These are phyloP conservation scores for Saccharomyces hybrid DNA, from an alignment of 1,139 yeast species.

Conservation along the genomic window DNA sequence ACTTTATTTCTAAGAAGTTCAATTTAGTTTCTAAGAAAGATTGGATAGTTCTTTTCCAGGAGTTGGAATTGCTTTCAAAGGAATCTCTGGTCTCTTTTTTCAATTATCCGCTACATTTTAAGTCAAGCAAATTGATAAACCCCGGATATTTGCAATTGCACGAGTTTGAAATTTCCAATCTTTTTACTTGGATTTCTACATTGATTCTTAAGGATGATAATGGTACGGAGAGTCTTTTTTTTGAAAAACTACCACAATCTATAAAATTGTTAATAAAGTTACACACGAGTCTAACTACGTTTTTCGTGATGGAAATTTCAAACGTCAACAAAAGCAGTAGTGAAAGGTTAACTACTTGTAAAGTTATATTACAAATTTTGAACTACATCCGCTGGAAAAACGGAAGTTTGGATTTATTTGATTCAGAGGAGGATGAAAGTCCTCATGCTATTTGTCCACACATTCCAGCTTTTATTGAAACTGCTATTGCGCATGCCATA, in stretches of 20 bases:
- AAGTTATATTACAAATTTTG: slow-evolving; percentile 56
- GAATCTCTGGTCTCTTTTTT: slow-evolving; percentile 49
- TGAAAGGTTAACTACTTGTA: slow-evolving; percentile 64
- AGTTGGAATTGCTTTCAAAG: slow-evolving; percentile 59
- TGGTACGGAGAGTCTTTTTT: slow-evolving; percentile 36
- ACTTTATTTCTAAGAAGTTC: slow-evolving; percentile 52
- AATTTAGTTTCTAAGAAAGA: slow-evolving; percentile 57
- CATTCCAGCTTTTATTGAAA: slow-evolving; percentile 81
- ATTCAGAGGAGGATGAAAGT: slow-evolving; percentile 23
- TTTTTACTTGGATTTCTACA: slow-evolving; percentile 61
- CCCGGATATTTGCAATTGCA: slow-evolving; percentile 33
- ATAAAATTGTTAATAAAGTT: slow-evolving; percentile 59
- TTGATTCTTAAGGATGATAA: slow-evolving; percentile 35
- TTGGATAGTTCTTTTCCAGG: slow-evolving; percentile 72
- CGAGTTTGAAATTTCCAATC: slow-evolving; percentile 54
- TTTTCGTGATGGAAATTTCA: slow-evolving; percentile 56
- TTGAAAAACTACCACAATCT: slow-evolving; percentile 60
- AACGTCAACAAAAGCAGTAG: slow-evolving; percentile 49
- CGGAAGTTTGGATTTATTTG: slow-evolving; percentile 52
- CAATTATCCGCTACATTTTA: slow-evolving; percentile 35
- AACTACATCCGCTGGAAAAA: slow-evolving; percentile 64
- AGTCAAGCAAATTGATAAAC: slow-evolving; percentile 16
- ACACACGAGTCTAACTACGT: slow-evolving; percentile 59
- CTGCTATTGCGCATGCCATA: slow-evolving; percentile 69
- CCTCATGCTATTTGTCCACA: slow-evolving; percentile 38